Evolutionary conservation across 495 filamentous ascomycete genomes (phyloP).

Genomic region (Penicillium malachiteum): DNA sequence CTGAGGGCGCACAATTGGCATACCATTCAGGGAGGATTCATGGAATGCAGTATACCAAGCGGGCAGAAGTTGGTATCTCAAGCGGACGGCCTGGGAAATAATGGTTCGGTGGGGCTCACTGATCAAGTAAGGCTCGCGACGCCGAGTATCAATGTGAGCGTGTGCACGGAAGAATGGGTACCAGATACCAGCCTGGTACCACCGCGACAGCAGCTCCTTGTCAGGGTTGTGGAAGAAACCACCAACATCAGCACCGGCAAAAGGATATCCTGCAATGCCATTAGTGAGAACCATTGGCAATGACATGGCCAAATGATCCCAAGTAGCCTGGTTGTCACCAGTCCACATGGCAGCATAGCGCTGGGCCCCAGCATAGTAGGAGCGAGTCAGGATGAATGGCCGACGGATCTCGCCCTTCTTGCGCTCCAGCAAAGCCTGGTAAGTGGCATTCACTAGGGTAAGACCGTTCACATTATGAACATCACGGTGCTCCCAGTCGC

Average conservation of each 20-base stretch:
- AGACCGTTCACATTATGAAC: constrained; percentile 93
- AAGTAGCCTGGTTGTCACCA: constrained; percentile 90
- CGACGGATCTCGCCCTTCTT: constrained; percentile 75
- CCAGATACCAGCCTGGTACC: constrained; percentile 97
- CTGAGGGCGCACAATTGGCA: constrained; percentile 84
- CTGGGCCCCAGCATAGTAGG: constrained; percentile 88
- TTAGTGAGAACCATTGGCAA: constrained; percentile 92
- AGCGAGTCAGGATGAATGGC: constrained; percentile 89
- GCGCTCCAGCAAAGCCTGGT: constrained; percentile 74
- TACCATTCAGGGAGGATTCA: constrained; percentile 76
- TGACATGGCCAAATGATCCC: constrained; percentile 82
- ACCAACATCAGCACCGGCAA: constrained; percentile 92
- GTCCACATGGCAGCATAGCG: constrained; percentile 96
- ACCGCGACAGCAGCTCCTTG: constrained; percentile 85
- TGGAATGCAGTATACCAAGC: constrained; percentile 98
- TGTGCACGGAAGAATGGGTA: constrained; percentile 99
- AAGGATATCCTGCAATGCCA: constrained; percentile 90
- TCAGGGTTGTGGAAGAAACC: constrained; percentile 97
- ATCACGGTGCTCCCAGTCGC: constrained; percentile 94
- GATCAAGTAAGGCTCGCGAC: constrained; percentile 87
- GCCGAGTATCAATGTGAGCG: constrained; percentile 92
- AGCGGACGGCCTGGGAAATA: constrained; percentile 80
- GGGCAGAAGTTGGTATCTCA: constrained; percentile 87
- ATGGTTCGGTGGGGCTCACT: constrained; percentile 83
- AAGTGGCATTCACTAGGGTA: constrained; percentile 91